phyloP scores from a whole-genome alignment of 306 rosid genomes.

The Dryas octopetala region DNA sequence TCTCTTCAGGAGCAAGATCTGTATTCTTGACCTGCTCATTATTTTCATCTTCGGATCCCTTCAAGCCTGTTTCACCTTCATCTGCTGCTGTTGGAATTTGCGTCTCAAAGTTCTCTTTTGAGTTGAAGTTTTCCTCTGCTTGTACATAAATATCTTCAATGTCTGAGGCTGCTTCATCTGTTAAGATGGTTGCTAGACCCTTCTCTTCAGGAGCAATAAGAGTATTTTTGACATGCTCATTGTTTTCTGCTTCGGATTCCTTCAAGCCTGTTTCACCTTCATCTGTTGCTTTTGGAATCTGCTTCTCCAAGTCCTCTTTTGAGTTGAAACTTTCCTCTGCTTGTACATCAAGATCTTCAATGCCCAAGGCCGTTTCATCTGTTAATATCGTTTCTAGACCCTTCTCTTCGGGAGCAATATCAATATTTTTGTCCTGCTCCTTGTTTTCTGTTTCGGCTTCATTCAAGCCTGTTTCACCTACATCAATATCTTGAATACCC shows the following conservation, averaged over 20 bases:
- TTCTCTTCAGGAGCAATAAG: constrained; percentile 7
- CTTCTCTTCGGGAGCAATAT: constrained; percentile 18
- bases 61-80: not conserved
- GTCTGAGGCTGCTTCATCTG: not conserved
- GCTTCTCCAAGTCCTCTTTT: constrained; percentile 15
- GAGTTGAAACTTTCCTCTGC: not conserved
- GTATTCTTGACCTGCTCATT: not conserved
- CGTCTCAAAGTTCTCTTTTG: constrained; percentile 7
- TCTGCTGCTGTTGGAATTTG: not conserved
- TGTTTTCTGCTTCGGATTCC: constrained; percentile 17
- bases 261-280: constrained; percentile 15
- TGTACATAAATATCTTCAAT: constrained; percentile 16
- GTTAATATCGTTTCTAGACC: not conserved
- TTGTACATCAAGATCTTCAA: constrained; percentile 3
- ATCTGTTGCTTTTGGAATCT: not conserved
- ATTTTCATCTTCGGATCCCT: constrained; percentile 14
- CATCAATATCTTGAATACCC: not conserved
- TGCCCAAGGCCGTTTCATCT: not conserved
- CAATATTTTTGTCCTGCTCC: constrained; percentile 2
- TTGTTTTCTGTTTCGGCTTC: constrained; percentile 19
- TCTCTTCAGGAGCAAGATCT: constrained; percentile 6
- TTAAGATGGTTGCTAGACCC: not conserved
- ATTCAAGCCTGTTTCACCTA: constrained; percentile 16
- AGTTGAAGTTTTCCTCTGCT: not conserved
- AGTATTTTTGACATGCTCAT: not conserved